Base-by-base conservation (phyloP, 768 basidiomycete species). In the Xerocomellus intermedius region DNA sequence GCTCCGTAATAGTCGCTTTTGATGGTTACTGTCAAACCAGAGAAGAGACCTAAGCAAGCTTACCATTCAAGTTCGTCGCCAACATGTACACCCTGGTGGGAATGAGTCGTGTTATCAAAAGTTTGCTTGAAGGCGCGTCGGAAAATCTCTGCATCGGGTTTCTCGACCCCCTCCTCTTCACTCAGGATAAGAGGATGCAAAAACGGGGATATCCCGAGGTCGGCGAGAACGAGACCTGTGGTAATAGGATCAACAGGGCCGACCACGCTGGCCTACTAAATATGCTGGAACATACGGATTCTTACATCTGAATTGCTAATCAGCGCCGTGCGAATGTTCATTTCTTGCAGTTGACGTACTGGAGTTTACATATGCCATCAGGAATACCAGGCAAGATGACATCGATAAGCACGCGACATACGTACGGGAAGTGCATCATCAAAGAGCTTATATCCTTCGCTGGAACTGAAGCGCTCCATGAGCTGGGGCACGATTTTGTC, bases 31-130 rank as follows among this genome's bases (percentile, higher is more conserved):
- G 41, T 48, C 35, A 44, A 48, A 33, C 24, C 26, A 37, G 10
- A 46, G 28, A 22, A 37, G n/a, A 19, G 14, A 22, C 24, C 48
- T 22, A 5, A 42, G 30, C 17, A n/a, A 41, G 58, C 80, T 58
- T 60, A 89, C 90, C 80, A 78, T 46, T 76, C 65, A 30, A 89
- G 65, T 58, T 91, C 89, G 64, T 93, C 90, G 1, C 91, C 91
- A 38, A 92, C 79, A 59, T 93, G 90, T 19, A 91, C 63, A 35
- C 78, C 79, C 61, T 87, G 75, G 35, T 63, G 49, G 7, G 51
- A 30, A 38, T 36, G 45, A 5, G 32, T 16, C 13, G 37, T 10
- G 21, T 36, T 21, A 16, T 43, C 50, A 4, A 50, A 22, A 9
- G 54, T 55, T n/a, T 47, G 44, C 19, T 45, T 70, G 35, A 74